Evolutionary conservation across 768 basidiomycete species (phyloP), one percentile per base, ranked within the genome.

Genomic region (Phaeolepiota aurea): DNA sequence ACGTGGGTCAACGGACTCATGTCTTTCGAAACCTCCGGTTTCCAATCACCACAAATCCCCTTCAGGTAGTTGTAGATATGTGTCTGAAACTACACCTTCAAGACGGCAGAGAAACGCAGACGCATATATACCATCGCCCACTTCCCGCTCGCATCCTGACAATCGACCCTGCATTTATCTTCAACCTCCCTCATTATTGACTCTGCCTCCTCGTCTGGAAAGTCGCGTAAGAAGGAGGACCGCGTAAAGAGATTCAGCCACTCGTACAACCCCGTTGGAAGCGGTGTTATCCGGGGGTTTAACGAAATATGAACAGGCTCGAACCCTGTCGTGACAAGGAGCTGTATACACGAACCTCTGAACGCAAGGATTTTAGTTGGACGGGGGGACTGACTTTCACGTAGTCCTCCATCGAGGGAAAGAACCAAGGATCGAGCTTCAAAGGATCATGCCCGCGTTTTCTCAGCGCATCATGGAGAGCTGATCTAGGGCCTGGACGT

Each of bases 351-450:
- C 20, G 12, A 16, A 3, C 9, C 37, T 45, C 19, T 42, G 25
- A 13, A 35, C 20, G 35, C 45, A 28, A 31, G 46, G 32, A 30
- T 22, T 38, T 33, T 21, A 19, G 14, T 15, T n/a, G 15, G 20
- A n/a, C 19, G 31, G 15, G 15, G 10, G 16, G 28, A 44, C 64
- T 43, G 52, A 81, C 79, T 55, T 66, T 63, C 34, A 56, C 60
- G 56, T 91, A 89, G 44, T 84, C 77, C 20, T 74, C 69, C 9
- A 69, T 68, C 0, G 80, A 80, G 3, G 89, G 89, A 54, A 88
- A 90, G 62, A 77, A 88, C 87, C 87, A 91, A 0, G 89, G 89
- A 52, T 92, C 88, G 32, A 77, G 54, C 9, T 58, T 51, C 5
- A 59, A 57, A 7, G 87, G 75, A 55, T 87, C 67, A 41, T 77